Conservation (phyloP, 495 filamentous ascomycete genomes). For the Annulohypoxylon stygium region DNA sequence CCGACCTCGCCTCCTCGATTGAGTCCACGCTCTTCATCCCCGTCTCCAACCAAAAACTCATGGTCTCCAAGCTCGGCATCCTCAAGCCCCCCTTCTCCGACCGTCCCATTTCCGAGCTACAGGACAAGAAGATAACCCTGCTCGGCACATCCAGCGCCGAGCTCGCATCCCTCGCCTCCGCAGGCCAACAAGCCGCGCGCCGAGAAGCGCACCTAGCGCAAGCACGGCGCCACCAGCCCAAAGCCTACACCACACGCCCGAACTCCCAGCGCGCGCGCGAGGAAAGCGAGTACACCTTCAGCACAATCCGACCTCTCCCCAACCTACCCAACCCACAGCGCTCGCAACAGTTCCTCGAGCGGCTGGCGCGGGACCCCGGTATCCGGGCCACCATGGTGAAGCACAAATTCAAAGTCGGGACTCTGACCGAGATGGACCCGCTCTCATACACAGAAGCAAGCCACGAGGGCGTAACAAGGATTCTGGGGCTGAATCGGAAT, state of each 20-base stretch:
- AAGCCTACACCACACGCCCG: conserved; percentile 35
- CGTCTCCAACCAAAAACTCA: conserved; percentile 77
- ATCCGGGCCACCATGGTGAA: conserved; percentile 84
- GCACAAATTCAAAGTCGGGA: conserved; percentile 86
- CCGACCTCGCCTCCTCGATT: conserved; percentile 72
- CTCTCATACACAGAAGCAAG: conserved; percentile 76
- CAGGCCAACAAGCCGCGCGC: conserved; percentile 56
- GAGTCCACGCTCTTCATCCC: conserved; percentile 72
- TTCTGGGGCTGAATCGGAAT: conserved; percentile 90
- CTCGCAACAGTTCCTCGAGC: conserved; percentile 78
- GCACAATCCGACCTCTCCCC: conserved; percentile 77
- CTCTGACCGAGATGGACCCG: conserved; percentile 97
- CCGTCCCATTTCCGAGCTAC: conserved; percentile 63
- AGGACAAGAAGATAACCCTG: conserved; percentile 70
- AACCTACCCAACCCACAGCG: conserved; percentile 81
- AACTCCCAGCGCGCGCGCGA: conserved; percentile 55
- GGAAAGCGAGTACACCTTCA: conserved; percentile 82
- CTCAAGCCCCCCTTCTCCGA: conserved; percentile 68
- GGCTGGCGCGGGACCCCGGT: conserved; percentile 84
- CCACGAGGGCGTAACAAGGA: conserved; percentile 75
- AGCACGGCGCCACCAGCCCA: conserved; percentile 53
- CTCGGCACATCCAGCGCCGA: conserved; percentile 70
- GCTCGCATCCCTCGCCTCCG: conserved; percentile 61
- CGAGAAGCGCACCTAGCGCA: conserved; percentile 55
- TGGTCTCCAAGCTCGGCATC: conserved; percentile 76